These are phyloP conservation scores for Anacardium occidentale DNA, from an alignment of 345 rosid species.

Conservation along the genomic window DNA sequence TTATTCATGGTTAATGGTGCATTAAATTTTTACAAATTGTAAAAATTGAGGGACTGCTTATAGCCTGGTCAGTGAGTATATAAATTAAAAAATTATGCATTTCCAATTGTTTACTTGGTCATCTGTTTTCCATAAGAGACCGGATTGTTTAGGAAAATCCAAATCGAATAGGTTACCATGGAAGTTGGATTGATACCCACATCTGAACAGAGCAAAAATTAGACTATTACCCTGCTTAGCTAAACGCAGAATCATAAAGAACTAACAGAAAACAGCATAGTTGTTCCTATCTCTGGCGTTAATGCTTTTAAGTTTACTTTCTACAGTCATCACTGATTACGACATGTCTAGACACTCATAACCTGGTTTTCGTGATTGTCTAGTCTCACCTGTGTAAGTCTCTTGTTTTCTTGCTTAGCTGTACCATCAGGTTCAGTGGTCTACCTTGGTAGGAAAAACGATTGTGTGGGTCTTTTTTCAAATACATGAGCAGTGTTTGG, in stretches of 20 bases:
- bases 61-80: conserved; percentile 10
- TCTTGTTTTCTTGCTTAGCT: conserved; percentile 1
- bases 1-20: not conserved
- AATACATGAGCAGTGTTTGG: not conserved
- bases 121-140: not conserved
- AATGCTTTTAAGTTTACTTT: conserved; percentile 12
- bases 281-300: not conserved
- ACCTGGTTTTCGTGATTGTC: not conserved
- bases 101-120: not conserved
- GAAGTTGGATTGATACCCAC: not conserved
- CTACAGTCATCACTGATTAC: not conserved
- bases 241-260: too few species aligned
- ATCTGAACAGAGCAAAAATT: not conserved
- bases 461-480: not conserved
- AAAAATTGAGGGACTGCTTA: conserved; percentile 2
- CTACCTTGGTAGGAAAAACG: not conserved
- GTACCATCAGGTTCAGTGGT: not conserved
- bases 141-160: not conserved
- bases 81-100: conserved; percentile 3
- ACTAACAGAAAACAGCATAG: too few species aligned
- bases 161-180: not conserved
- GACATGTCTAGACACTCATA: not conserved
- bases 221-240: not conserved
- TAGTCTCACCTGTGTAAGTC: not conserved
- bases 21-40: conserved; percentile 8